These are phyloP conservation scores for Brassica cretica DNA, from an alignment of 345 rosid species.

Conservation along the genomic window DNA sequence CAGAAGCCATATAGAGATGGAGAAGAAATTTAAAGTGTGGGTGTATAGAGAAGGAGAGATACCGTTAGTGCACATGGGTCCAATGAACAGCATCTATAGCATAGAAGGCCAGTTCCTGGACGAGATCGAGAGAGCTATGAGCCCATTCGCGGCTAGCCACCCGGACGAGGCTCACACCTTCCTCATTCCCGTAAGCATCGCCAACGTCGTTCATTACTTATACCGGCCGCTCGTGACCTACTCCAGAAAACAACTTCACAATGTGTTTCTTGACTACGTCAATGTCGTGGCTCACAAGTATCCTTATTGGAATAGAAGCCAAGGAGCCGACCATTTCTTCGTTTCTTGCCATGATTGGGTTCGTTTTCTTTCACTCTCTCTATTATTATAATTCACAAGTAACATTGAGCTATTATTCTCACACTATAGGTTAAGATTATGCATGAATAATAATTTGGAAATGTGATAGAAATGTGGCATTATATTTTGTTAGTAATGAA, in stretches of 20 bases:
- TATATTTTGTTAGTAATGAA: neutral
- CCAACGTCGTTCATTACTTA: conserved; percentile 39
- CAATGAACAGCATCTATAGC: conserved; percentile 45
- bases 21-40: conserved; percentile 59
- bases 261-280: conserved; percentile 44
- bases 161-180: conserved; percentile 53
- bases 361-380: neutral
- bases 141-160: conserved; percentile 42
- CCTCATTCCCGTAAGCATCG: conserved; percentile 51
- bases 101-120: conserved; percentile 61
- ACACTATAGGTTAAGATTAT: neutral
- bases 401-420: neutral
- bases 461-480: neutral
- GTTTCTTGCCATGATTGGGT: conserved; percentile 72
- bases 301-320: conserved; percentile 55
- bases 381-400: neutral
- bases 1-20: conserved; percentile 61
- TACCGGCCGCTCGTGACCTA: conserved; percentile 43
- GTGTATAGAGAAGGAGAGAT: conserved; percentile 49
- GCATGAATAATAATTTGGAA: neutral
- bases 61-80: conserved; percentile 50
- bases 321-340: conserved; percentile 57
- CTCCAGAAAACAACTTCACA: conserved; percentile 37
- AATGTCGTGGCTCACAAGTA: conserved; percentile 41
- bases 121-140: conserved; percentile 44